Percentiles rank a stretch among this genome's conserved stretches.
Evolutionary conservation across 495 filamentous ascomycete species (phyloP).

Genomic region (Podospora conica): DNA sequence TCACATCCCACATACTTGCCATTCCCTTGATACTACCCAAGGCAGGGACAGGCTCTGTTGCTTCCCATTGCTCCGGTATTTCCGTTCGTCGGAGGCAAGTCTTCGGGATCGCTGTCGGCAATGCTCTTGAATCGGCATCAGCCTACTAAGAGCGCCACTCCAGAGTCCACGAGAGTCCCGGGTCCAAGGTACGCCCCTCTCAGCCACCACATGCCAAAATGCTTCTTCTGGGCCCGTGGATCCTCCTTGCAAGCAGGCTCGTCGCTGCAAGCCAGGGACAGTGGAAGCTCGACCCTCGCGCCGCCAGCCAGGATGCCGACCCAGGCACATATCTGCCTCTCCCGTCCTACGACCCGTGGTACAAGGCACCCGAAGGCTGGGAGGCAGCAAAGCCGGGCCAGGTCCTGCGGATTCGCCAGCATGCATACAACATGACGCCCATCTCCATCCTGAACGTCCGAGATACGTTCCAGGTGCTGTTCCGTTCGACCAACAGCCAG

Average conservation of each 20-base stretch:
- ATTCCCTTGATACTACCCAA: neutral
- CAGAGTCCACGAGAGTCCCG: no score
- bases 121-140: neutral
- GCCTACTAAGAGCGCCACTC: neutral
- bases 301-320: slow-evolving; percentile 3
- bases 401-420: slow-evolving; percentile 38
- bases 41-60: neutral
- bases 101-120: neutral
- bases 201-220: neutral
- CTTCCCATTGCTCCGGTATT: no score
- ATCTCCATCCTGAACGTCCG: slow-evolving; percentile 20
- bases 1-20: neutral
- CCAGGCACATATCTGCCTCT: slow-evolving; percentile 15
- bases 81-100: no score
- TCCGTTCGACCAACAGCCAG: slow-evolving; percentile 41
- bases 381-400: slow-evolving; percentile 35
- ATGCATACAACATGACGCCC: slow-evolving; percentile 36
- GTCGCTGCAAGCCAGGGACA: neutral
- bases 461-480: slow-evolving; percentile 45
- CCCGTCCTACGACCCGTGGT: slow-evolving; percentile 44
- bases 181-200: no score
- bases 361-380: slow-evolving; percentile 36
- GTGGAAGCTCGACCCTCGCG: neutral
- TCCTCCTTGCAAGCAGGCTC: neutral
- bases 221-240: neutral